phyloP scores from a whole-genome alignment of 257 asterid species.

The Cynanchum wilfordii region DNA sequence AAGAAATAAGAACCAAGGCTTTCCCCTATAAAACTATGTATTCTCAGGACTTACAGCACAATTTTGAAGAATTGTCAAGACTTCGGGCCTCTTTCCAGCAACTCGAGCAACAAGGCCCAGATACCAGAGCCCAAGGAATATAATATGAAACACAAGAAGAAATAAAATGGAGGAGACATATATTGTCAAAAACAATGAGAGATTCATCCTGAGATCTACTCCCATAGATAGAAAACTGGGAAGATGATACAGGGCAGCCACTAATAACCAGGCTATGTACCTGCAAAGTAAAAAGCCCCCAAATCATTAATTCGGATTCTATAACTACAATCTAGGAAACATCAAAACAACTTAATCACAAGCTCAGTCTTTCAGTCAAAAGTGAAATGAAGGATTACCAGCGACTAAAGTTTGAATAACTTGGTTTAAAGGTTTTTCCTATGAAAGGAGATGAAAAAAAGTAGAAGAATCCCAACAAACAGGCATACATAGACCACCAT shows the following conservation, averaged over 20 bases:
- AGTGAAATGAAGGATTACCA: constrained; percentile 46
- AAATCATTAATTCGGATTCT: constrained; percentile 3
- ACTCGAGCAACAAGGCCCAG: constrained; percentile 95
- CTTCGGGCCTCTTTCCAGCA: constrained; percentile 89
- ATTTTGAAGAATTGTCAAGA: constrained; percentile 80
- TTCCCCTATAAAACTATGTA: constrained; percentile 18
- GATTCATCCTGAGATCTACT: constrained; percentile 95
- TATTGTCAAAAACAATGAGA: constrained; percentile 82
- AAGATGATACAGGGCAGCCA: constrained; percentile 96
- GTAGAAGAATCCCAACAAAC: constrained; percentile 97
- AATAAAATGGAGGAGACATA: constrained; percentile 77
- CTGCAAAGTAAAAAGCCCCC: constrained; percentile 34
- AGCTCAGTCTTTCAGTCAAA: constrained; percentile 1
- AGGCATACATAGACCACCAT: constrained; percentile 99
- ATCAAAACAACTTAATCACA: constrained; percentile 2
- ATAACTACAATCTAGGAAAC: background rate
- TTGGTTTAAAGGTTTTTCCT: constrained; percentile 93
- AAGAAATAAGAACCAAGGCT: constrained; percentile 40
- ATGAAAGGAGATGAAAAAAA: constrained; percentile 96
- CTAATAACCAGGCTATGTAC: constrained; percentile 88
- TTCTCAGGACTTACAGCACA: constrained; percentile 69
- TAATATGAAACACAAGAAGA: constrained; percentile 83
- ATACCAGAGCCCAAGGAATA: constrained; percentile 94
- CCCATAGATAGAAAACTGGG: constrained; percentile 99
- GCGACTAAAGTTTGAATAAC: constrained; percentile 94